These are phyloP conservation scores for Xylariaceae sp. DNA, from an alignment of 2,329 filamentous ascomycete genomes.

Conservation along the genomic window DNA sequence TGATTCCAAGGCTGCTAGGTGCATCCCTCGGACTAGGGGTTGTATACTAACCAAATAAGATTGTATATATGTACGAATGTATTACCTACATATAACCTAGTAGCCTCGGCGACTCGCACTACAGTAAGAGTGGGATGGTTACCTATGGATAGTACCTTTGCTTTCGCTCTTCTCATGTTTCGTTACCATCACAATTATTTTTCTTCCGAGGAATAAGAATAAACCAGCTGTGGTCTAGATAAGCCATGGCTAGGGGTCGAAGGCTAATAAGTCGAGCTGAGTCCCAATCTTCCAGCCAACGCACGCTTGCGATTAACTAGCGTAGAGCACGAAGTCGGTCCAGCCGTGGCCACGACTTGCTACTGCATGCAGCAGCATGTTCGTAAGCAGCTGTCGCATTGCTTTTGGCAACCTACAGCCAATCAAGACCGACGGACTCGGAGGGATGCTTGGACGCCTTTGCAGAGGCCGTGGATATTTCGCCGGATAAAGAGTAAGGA, in stretches of 20 bases:
- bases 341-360: constrained; percentile 25
- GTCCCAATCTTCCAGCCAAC: constrained; percentile 10
- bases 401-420: constrained; percentile 18
- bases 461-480: constrained; percentile 29
- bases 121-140: background rate
- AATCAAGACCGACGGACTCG: constrained; percentile 22
- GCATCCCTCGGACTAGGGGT: constrained; percentile 7
- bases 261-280: constrained; percentile 9
- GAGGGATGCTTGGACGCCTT: constrained; percentile 25
- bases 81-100: too few species aligned
- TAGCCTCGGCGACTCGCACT: background rate
- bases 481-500: constrained; percentile 30
- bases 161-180: background rate
- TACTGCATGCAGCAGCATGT: constrained; percentile 20
- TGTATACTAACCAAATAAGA: too few species aligned
- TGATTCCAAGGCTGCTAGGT: constrained; percentile 13
- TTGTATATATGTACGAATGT: background rate
- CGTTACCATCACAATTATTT: background rate
- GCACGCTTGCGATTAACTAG: constrained; percentile 12
- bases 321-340: constrained; percentile 20
- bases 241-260: background rate
- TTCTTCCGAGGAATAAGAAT: background rate
- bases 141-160: background rate
- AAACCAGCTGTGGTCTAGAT: background rate
- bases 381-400: constrained; percentile 26